Conservation (phyloP, 2,329 filamentous ascomycete genomes). For the Neonectria hederae region DNA sequence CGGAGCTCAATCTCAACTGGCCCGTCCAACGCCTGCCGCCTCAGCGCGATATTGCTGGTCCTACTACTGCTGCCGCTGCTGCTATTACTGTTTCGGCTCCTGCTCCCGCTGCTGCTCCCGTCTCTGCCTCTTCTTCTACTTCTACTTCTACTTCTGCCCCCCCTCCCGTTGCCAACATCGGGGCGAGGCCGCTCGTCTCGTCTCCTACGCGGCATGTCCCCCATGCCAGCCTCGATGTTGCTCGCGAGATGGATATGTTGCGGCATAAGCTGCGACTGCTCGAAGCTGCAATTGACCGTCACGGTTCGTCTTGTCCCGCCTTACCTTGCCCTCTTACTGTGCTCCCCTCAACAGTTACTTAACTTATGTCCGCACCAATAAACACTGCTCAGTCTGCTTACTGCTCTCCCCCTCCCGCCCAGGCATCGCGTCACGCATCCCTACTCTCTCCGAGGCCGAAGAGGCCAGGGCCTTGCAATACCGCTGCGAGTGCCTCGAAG, state of each 20-base stretch:
- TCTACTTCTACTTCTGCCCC: not conserved
- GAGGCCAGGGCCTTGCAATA: slow-evolving; percentile 67
- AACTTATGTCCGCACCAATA: slow-evolving; percentile 15
- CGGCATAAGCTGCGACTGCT: slow-evolving; percentile 63
- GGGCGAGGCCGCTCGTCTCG: slow-evolving; percentile 59
- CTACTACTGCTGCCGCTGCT: not conserved
- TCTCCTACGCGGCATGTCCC: slow-evolving; percentile 59
- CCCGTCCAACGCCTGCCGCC: slow-evolving; percentile 52
- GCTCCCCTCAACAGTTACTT: slow-evolving; percentile 19
- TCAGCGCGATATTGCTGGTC: slow-evolving; percentile 50
- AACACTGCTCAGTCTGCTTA: slow-evolving; percentile 29
- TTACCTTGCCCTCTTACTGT: slow-evolving; percentile 20
- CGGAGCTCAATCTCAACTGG: slow-evolving; percentile 45
- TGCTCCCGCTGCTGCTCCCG: not conserved
- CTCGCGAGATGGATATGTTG: slow-evolving; percentile 63
- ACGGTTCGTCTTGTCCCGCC: slow-evolving; percentile 53
- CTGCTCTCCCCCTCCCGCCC: slow-evolving; percentile 20
- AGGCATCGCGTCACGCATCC: slow-evolving; percentile 48
- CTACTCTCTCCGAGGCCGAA: slow-evolving; percentile 63
- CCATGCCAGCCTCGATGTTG: slow-evolving; percentile 58
- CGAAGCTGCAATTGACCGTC: slow-evolving; percentile 57
- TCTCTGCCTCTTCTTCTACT: not conserved
- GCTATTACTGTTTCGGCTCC: not conserved
- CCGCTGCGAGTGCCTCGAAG: slow-evolving; percentile 67
- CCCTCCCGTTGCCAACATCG: slow-evolving; percentile 54